phyloP scores from a whole-genome alignment of 441 rosid species.

The Isatis lusitanica region DNA sequence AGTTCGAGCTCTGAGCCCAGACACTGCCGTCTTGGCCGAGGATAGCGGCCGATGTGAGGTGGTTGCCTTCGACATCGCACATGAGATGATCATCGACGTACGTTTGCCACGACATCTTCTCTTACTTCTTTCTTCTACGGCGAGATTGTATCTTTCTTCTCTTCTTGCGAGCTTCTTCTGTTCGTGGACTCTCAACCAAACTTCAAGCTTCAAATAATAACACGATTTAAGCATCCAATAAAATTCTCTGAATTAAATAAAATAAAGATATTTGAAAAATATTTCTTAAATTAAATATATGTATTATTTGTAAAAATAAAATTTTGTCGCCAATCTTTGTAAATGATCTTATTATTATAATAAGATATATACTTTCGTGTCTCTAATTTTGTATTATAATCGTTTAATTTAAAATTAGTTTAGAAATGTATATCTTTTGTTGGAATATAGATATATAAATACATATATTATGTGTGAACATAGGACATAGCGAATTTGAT shows the following conservation, averaged over 20 bases:
- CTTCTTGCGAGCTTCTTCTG: background rate
- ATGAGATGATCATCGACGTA: constrained; percentile 87
- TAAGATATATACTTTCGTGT: background rate
- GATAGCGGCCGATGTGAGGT: constrained; percentile 72
- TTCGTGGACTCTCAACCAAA: background rate
- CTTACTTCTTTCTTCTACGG: constrained; percentile 30
- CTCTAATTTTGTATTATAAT: background rate
- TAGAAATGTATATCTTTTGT: background rate
- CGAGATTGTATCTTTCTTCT: constrained; percentile 25
- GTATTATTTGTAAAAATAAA: too few relatives aligned
- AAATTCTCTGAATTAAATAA: background rate
- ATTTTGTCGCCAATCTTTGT: too few relatives aligned
- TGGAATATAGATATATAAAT: background rate
- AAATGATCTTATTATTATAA: background rate
- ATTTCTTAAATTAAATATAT: background rate
- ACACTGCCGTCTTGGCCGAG: constrained; percentile 84
- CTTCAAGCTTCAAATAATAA: background rate
- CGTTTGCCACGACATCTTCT: constrained; percentile 85
- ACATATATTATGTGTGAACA: background rate
- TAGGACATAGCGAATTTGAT: background rate
- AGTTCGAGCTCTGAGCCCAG: constrained; percentile 81
- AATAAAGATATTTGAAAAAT: background rate
- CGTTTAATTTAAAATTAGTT: background rate
- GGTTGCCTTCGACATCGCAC: constrained; percentile 76
- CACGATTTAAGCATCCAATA: constrained; percentile 25